A percentile compares a stretch with the other conserved stretches of the same genome.
These are phyloP conservation scores for Ogataea neopini DNA, from an alignment of 805 yeast genomes.

Conservation along the genomic window DNA sequence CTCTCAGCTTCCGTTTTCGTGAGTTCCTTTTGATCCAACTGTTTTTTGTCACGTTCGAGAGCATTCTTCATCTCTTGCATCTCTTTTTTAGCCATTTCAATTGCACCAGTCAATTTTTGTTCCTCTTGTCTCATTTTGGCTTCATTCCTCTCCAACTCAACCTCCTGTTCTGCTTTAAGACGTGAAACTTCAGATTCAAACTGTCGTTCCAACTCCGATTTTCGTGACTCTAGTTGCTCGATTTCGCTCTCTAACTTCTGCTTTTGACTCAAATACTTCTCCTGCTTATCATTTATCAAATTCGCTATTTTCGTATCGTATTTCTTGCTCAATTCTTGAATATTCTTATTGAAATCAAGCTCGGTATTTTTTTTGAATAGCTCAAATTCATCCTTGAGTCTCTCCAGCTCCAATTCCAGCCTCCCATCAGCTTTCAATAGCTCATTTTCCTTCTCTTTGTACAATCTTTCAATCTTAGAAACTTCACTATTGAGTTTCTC, in stretches of 20 bases:
- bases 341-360: slow-evolving; percentile 32
- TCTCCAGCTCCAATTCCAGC: slow-evolving; percentile 29
- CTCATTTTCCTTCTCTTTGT: slow-evolving; percentile 35
- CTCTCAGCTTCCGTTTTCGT: not conserved
- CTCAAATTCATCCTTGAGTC: slow-evolving; percentile 38
- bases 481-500: slow-evolving; percentile 33
- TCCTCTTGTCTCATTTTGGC: slow-evolving; percentile 1
- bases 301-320: slow-evolving; percentile 36
- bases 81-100: not conserved
- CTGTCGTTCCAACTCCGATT: not conserved
- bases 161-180: not conserved
- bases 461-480: slow-evolving; percentile 17
- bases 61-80: not conserved
- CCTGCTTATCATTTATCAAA: slow-evolving; percentile 37
- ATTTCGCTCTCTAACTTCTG: not conserved
- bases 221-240: not conserved
- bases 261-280: slow-evolving; percentile 2
- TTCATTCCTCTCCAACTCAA: not conserved
- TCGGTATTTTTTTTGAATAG: slow-evolving; percentile 36
- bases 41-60: not conserved
- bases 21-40: not conserved
- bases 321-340: slow-evolving; percentile 19
- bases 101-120: not conserved
- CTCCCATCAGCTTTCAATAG: slow-evolving; percentile 26
- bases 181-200: not conserved